Evolutionary conservation across 345 rosid genomes (phyloP), one percentile per base, ranked within the genome.

Genomic region (Durio zibethinus): DNA sequence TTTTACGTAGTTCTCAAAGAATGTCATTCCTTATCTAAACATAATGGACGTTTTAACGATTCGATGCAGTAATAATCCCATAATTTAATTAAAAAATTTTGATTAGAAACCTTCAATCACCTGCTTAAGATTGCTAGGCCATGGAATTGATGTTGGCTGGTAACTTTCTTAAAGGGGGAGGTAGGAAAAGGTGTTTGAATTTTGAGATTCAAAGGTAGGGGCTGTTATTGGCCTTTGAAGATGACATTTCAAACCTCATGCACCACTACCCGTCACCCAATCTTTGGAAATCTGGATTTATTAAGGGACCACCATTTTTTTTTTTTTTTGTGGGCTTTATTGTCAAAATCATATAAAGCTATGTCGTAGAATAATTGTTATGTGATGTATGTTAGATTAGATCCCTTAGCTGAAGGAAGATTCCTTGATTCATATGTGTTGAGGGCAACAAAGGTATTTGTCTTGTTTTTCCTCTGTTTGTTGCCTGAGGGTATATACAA

Each of bases 181-280:
- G 2, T 27, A 61, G 71, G 21, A 45, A 43, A 23, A 31, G 36
- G 29, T 6, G 29, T 74, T 65, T 68, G 82, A 43, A 45, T 62
- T 43, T 72, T 48, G 42, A 20, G 54, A 52, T 4, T 73, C 52
- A 40, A 67, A 61, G 10, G 15, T n/a, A n/a, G 11, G 78, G 20
- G 35, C 16, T 25, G 20, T 12, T 60, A 0, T 52, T 21, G 21
- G 14, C 54, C 27, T 36, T 4, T 50, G 81, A 76, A 52, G 67
- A 54, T 76, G 82, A 81, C 77, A 36, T 66, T 43, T 61, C 64
- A 68, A 68, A 71, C 35, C 68, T 52, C 10, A 45, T 45, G 47
- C 45, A 64, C 57, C 11, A 31, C 62, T 36, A 61, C 35, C 2
- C 68, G 7, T 42, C 6, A 16, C 25, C 56, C 38, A 38, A 16